Evolutionary conservation across 371 early-diverging fungal genomes (phyloP), one percentile per base, ranked within the genome.

Genomic region (Dipsacomyces acuminosporus): DNA sequence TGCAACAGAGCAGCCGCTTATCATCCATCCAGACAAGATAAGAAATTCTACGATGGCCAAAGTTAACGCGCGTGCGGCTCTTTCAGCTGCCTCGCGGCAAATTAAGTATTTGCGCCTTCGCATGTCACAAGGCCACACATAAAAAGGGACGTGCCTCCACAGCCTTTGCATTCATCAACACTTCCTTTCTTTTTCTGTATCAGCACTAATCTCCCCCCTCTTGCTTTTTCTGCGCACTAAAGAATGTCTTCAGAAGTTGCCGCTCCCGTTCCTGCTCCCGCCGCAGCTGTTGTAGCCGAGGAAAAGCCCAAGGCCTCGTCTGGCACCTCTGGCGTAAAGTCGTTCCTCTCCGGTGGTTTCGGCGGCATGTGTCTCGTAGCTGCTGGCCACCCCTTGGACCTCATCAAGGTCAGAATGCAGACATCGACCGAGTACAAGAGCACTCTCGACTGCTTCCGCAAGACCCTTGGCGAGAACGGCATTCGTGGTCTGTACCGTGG

Each of bases 271-370:
- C 33, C 33, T 34, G 21, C 20, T 19, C 17, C 41, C 24, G 17
- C 18, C 19, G 22, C 45, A 8, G 54, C 47, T 6, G 44, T 48
- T 22, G 44, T 34, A 14, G 33, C 40, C 22, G 51, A 49, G 38
- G 22, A 49, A 18, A 45, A 49, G 44, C 18, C 54, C 45, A 56
- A 61, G 54, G 44, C 50, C 5, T 8, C 34, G 8, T 24, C 49
- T 17, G 58, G 57, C 15, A 52, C 55, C 13, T 67, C 69, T 4
- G 69, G 64, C 17, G 75, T 89, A 66, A 93, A 94, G 81, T 93
- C 95, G 40, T 93, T 96, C 76, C 72, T 98, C 64, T 87, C 93
- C 18, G 96, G 98, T 61, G 98, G 95, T 42, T 88, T 91, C 61
- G 93, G 93, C 76, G 93, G 93, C 62, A 84, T 82, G 52, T 71